These are phyloP conservation scores for Benincasa hispida DNA, from an alignment of 306 rosid genomes.

Conservation along the genomic window DNA sequence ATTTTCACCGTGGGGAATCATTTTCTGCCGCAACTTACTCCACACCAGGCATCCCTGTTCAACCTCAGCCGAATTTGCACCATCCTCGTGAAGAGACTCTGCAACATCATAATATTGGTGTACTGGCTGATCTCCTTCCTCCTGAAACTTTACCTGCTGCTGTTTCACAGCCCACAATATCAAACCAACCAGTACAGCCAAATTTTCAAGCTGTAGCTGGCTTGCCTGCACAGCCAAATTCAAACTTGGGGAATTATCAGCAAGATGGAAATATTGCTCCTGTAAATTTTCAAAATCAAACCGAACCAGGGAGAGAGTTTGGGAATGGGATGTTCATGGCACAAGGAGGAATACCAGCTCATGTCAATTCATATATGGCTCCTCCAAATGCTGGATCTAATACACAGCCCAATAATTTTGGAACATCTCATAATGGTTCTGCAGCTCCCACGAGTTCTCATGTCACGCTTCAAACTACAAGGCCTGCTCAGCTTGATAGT, in stretches of 20 bases:
- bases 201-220: conserved; percentile 32
- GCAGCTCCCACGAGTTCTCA: conserved; percentile 3
- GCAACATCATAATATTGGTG: conserved; percentile 42
- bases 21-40: conserved; percentile 49
- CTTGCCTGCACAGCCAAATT: conserved; percentile 34
- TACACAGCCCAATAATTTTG: background rate
- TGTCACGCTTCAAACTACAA: conserved; percentile 22
- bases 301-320: conserved; percentile 39
- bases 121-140: conserved; percentile 67
- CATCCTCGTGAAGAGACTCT: conserved; percentile 34
- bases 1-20: conserved; percentile 40
- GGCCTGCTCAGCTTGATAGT: conserved; percentile 31
- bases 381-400: background rate
- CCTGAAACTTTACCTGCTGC: conserved; percentile 36
- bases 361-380: background rate
- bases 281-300: conserved; percentile 34
- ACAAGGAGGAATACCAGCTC: conserved; percentile 28
- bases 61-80: conserved; percentile 25
- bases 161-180: conserved; percentile 20
- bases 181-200: conserved; percentile 19
- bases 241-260: conserved; percentile 38
- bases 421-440: background rate
- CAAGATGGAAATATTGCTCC: conserved; percentile 31
- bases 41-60: conserved; percentile 20
- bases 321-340: conserved; percentile 36